Evolutionary conservation across 164 flowering plant species (phyloP).

Genomic region (Vitis vinifera): ASM3070453v1 NC_081818.1:27427001-27427500

Average conservation of each 20-base stretch:
- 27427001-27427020: neutral
- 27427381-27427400: neutral
- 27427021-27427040: conserved; percentile 41
- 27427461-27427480: no score
- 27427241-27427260: conserved; percentile 23
- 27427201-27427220: conserved; percentile 48
- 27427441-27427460: no score
- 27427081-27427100: conserved; percentile 50
- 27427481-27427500: no score
- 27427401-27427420: neutral
- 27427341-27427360: conserved; percentile 35
- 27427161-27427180: conserved; percentile 91
- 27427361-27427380: neutral
- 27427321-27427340: conserved; percentile 43
- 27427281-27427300: conserved; percentile 67
- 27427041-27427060: conserved; percentile 57
- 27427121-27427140: conserved; percentile 72
- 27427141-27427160: conserved; percentile 65
- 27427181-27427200: conserved; percentile 63
- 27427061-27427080: conserved; percentile 54
- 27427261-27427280: conserved; percentile 41
- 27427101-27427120: conserved; percentile 87
- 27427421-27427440: no score
- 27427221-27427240: conserved; percentile 16
- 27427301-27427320: conserved; percentile 78